phyloP scores from a whole-genome alignment of 495 filamentous ascomycete genomes.

The Penicillium macrosclerotiorum region DNA sequence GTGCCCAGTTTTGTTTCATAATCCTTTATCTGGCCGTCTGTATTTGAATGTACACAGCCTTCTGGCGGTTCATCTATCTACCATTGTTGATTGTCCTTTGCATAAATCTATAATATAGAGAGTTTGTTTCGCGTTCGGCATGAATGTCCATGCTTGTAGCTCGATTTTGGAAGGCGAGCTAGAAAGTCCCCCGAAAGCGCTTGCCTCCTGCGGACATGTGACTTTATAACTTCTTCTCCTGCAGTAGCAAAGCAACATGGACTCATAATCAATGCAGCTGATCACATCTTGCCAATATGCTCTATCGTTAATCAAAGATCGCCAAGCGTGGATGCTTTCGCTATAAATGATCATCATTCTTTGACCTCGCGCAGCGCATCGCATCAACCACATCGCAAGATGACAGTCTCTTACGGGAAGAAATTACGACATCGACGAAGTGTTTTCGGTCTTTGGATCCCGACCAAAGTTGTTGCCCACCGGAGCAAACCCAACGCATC shows the following conservation, averaged over 20 bases:
- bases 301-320: constrained; percentile 9
- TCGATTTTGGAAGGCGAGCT: background rate
- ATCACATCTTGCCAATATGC: background rate
- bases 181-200: background rate
- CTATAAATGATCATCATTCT: constrained; percentile 5
- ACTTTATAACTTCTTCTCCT: background rate
- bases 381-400: constrained; percentile 6
- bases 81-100: background rate
- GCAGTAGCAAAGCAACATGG: background rate
- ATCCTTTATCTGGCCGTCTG: constrained; percentile 12
- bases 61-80: background rate
- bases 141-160: background rate
- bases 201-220: background rate
- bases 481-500: constrained; percentile 12
- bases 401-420: constrained; percentile 17
- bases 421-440: constrained; percentile 18
- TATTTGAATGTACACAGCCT: constrained; percentile 13
- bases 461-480: constrained; percentile 13
- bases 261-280: background rate
- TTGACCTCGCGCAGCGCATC: constrained; percentile 1
- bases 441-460: constrained; percentile 22
- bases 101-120: background rate
- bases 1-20: constrained; percentile 19
- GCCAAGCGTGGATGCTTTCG: background rate
- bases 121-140: background rate